phyloP scores from a whole-genome alignment of 371 early-diverging fungal species.

The Saksenaea oblongispora region DNA sequence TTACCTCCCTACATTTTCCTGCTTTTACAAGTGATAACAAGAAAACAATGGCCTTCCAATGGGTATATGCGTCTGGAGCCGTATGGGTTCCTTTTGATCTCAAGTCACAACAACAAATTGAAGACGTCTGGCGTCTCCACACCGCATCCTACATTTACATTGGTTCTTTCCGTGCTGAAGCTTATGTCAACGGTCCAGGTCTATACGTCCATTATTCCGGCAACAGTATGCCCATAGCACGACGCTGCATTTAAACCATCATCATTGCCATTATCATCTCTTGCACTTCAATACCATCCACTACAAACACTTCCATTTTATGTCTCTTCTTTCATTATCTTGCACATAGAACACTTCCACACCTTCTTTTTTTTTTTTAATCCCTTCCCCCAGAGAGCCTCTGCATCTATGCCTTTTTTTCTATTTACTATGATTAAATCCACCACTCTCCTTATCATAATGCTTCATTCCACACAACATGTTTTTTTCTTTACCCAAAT shows the following conservation, averaged over 20 bases:
- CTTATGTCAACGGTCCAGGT: slow-evolving; percentile 21
- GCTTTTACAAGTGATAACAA: background rate
- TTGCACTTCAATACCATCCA: background rate
- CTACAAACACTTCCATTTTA: too few relatives aligned
- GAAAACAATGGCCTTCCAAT: slow-evolving; percentile 15
- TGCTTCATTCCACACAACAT: too few relatives aligned
- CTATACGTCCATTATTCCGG: slow-evolving; percentile 19
- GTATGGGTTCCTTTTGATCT: slow-evolving; percentile 26
- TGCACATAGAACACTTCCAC: too few relatives aligned
- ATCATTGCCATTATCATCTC: background rate
- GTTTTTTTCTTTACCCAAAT: too few relatives aligned
- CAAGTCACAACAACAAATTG: slow-evolving; percentile 15
- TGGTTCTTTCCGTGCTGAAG: slow-evolving; percentile 17
- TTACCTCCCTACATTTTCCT: background rate
- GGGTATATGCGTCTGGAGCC: slow-evolving; percentile 21
- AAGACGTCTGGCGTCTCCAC: slow-evolving; percentile 18
- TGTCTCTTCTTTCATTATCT: too few relatives aligned
- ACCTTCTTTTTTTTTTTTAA: too few relatives aligned
- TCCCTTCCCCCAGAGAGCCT: too few relatives aligned
- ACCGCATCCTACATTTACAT: slow-evolving; percentile 20
- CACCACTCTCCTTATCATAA: too few relatives aligned
- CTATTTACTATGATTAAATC: too few relatives aligned
- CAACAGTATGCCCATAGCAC: slow-evolving; percentile 19
- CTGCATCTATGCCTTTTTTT: too few relatives aligned
- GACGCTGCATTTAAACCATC: background rate